Conservation (phyloP, 176 grass and related monocot species). For the Aegilops umbellulata region DNA sequence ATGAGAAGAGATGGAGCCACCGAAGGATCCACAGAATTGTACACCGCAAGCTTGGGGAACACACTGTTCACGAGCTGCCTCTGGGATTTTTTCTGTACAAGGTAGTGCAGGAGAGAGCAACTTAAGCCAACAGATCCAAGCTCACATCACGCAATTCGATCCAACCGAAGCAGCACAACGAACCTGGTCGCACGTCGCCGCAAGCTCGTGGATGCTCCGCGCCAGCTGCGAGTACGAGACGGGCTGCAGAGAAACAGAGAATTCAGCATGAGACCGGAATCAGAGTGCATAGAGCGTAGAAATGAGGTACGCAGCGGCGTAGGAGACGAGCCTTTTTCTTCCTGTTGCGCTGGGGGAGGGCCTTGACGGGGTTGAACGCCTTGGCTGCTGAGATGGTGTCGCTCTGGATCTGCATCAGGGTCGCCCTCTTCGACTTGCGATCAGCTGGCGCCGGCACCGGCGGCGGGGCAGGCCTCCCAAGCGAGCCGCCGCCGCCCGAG, state of each 20-base stretch:
- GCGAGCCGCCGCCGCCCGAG: conserved; percentile 23
- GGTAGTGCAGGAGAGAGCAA: conserved; percentile 24
- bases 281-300: neutral
- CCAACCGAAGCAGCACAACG: conserved; percentile 17
- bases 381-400: conserved; percentile 92
- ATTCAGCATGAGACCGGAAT: conserved; percentile 22
- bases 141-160: conserved; percentile 38
- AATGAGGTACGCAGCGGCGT: conserved; percentile 8
- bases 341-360: conserved; percentile 72
- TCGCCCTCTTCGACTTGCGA: conserved; percentile 78
- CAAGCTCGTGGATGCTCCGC: conserved; percentile 95
- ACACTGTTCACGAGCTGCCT: conserved; percentile 86
- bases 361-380: conserved; percentile 85
- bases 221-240: conserved; percentile 96
- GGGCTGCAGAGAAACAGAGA: conserved; percentile 55
- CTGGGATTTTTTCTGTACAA: conserved; percentile 93
- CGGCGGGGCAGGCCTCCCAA: conserved; percentile 52
- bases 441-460: conserved; percentile 43
- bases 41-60: conserved; percentile 97
- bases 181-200: conserved; percentile 95
- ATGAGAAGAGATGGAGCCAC: conserved; percentile 98
- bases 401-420: conserved; percentile 93
- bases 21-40: conserved; percentile 99
- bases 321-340: conserved; percentile 69
- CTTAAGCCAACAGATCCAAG: conserved; percentile 45